Conservation (phyloP, 257 asterid species). For the Sherardia arvensis region DNA sequence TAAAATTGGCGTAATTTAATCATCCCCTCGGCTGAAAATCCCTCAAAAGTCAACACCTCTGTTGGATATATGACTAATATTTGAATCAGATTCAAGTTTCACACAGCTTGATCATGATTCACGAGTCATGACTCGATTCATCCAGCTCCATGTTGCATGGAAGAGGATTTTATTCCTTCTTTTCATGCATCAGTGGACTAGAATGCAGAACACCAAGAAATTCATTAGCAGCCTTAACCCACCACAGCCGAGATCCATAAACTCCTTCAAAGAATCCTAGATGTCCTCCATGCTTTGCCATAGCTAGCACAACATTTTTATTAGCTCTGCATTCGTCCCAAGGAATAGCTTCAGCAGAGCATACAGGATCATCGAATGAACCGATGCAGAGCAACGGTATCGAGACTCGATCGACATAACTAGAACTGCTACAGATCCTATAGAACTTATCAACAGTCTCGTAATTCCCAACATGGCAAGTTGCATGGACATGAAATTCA, state of each 20-base stretch:
- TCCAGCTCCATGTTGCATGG: constrained; percentile 13
- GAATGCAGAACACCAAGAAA: constrained; percentile 39
- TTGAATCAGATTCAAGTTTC: constrained; percentile 1
- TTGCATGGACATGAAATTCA: constrained; percentile 66
- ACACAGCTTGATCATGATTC: no score
- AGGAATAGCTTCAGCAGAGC: constrained; percentile 70
- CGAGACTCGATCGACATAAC: constrained; percentile 42
- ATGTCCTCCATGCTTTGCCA: constrained; percentile 66
- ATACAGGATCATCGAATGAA: constrained; percentile 68
- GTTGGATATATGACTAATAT: constrained; percentile 12
- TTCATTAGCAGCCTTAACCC: constrained; percentile 65
- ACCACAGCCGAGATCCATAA: constrained; percentile 52
- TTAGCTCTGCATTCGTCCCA: constrained; percentile 74
- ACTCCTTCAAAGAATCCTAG: constrained; percentile 72
- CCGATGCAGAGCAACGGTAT: constrained; percentile 64
- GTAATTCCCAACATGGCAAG: constrained; percentile 65
- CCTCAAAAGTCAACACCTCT: constrained; percentile 10
- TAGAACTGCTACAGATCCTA: constrained; percentile 52
- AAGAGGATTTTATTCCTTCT: constrained; percentile 33
- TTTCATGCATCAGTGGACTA: constrained; percentile 52
- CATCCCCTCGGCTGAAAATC: constrained; percentile 19
- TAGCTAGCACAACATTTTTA: constrained; percentile 53
- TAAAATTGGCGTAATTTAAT: no score
- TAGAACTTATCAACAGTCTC: constrained; percentile 75
- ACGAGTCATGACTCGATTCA: not conserved